These are phyloP conservation scores for Cichorium intybus DNA, from an alignment of 140 eudicot genomes.

Conservation along the genomic window DNA sequence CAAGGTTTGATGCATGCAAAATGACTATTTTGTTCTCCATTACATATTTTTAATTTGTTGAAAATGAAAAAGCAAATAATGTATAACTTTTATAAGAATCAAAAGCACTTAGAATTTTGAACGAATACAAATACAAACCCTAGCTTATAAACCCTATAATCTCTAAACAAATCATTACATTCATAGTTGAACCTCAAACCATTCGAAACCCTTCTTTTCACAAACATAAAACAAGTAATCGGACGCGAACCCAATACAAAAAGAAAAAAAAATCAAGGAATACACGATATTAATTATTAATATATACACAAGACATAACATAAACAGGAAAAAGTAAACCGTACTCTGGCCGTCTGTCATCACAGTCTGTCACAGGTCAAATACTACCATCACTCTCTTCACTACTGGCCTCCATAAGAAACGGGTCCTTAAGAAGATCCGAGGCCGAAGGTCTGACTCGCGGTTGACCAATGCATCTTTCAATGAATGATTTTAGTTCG, in stretches of 20 bases:
- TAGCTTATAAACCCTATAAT: not conserved
- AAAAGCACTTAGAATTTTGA: not conserved
- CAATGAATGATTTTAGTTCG: constrained; percentile 63
- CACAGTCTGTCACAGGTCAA: not conserved
- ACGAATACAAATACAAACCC: not conserved
- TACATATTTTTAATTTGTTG: not conserved
- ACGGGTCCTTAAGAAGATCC: constrained; percentile 61
- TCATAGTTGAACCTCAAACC: constrained; percentile 6
- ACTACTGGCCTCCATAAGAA: constrained; percentile 36
- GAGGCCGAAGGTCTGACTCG: constrained; percentile 68
- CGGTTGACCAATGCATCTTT: constrained; percentile 58
- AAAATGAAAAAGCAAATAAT: not conserved
- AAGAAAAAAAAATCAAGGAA: constrained; percentile 14
- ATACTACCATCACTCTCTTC: constrained; percentile 33
- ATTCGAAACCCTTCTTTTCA: constrained; percentile 1
- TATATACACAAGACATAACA: constrained; percentile 14
- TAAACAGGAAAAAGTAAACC: not conserved
- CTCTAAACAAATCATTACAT: not conserved
- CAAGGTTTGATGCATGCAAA: not conserved
- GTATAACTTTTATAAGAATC: not conserved
- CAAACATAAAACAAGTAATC: constrained; percentile 1
- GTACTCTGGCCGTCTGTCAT: not conserved
- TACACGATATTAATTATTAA: not conserved
- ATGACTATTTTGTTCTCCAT: not conserved
- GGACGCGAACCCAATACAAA: not conserved